Evolutionary conservation across 163 green algal genomes (phyloP).

Genomic region (Chlamydomonas reinhardtii): DNA sequence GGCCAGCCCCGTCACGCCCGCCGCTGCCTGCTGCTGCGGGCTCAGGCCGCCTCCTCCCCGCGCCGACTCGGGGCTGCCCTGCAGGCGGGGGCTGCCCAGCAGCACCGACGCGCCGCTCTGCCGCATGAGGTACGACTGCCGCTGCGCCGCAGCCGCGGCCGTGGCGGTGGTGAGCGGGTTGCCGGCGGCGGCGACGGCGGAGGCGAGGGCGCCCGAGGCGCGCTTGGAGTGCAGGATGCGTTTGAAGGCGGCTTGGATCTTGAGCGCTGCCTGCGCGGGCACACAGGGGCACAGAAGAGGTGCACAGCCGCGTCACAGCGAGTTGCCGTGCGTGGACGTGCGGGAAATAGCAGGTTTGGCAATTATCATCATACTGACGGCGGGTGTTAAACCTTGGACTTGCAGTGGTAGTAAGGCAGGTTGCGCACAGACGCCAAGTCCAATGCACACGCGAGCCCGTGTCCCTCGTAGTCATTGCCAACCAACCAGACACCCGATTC

Average conservation of each 20-base stretch:
- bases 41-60: background rate
- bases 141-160: background rate
- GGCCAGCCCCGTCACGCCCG: background rate
- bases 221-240: background rate
- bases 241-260: conserved; percentile 44
- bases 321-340: too few relatives aligned
- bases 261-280: conserved; percentile 9
- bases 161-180: background rate
- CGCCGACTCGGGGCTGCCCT: background rate
- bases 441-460: too few relatives aligned
- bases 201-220: background rate
- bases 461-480: too few relatives aligned
- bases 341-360: too few relatives aligned
- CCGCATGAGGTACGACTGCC: background rate
- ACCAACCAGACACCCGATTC: too few relatives aligned
- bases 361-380: too few relatives aligned
- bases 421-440: too few relatives aligned
- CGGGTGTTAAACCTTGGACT: too few relatives aligned
- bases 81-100: conserved; percentile 44
- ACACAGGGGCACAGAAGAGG: too few relatives aligned
- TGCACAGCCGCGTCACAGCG: too few relatives aligned
- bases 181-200: background rate
- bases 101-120: conserved; percentile 48
- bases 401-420: too few relatives aligned
- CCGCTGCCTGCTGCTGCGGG: background rate